phyloP scores from a whole-genome alignment of 1,284 basidiomycete species.

The Coriolopsis trogii region DNA sequence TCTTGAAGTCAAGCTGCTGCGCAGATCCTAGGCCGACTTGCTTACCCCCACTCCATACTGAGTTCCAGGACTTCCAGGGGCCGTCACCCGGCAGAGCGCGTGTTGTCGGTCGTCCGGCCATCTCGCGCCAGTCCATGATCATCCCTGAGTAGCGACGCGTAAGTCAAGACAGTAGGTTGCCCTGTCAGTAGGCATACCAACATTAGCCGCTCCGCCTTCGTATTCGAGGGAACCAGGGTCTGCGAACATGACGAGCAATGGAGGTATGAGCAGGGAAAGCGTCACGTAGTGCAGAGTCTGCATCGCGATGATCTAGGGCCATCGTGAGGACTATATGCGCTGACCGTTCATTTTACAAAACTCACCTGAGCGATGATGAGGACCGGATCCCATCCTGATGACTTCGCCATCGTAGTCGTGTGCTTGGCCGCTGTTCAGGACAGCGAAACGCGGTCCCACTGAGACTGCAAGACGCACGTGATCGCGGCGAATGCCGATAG shows the following conservation, averaged over 20 bases:
- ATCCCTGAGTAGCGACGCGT: constrained; percentile 52
- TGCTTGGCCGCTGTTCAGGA: background rate
- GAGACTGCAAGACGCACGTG: background rate
- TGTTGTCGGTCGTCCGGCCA: constrained; percentile 82
- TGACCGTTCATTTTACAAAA: background rate
- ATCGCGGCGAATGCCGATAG: background rate
- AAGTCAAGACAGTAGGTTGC: background rate
- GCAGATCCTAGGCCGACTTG: constrained; percentile 62
- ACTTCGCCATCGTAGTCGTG: constrained; percentile 24
- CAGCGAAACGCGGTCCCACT: too few species aligned
- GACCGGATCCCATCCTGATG: constrained; percentile 71
- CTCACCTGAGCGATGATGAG: constrained; percentile 72
- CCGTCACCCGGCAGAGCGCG: constrained; percentile 62
- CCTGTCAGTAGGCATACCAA: constrained; percentile 57
- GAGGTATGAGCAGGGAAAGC: constrained; percentile 82
- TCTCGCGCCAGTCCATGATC: constrained; percentile 97
- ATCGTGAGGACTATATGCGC: constrained; percentile 2
- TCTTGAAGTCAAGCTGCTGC: constrained; percentile 54
- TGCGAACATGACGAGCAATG: constrained; percentile 76
- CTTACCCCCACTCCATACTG: constrained; percentile 78
- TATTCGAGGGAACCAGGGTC: constrained; percentile 75
- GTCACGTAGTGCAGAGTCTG: constrained; percentile 94
- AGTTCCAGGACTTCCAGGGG: constrained; percentile 65
- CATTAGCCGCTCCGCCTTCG: constrained; percentile 84
- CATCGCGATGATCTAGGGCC: constrained; percentile 81